phyloP scores from a whole-genome alignment of 345 rosid species.

The Gossypium mustelinum region DNA sequence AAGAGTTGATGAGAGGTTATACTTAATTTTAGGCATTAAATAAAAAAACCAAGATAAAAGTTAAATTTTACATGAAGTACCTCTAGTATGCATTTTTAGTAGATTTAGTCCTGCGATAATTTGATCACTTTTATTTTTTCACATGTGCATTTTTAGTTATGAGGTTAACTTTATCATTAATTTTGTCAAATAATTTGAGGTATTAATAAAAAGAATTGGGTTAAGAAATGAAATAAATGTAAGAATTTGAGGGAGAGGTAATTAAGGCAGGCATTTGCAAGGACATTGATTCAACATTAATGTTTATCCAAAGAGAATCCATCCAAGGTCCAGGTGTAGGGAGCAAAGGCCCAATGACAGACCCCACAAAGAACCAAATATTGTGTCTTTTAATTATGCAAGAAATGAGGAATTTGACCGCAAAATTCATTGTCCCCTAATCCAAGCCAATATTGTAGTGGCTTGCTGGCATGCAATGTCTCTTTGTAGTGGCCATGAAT shows the following conservation, averaged over 20 bases:
- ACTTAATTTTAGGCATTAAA: too few relatives aligned
- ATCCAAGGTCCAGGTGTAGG: background rate
- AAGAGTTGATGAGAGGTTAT: too few relatives aligned
- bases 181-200: too few relatives aligned
- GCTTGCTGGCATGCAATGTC: slow-evolving; percentile 5
- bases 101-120: too few relatives aligned
- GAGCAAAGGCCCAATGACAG: slow-evolving; percentile 6
- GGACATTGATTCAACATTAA: background rate
- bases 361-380: background rate
- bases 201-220: too few relatives aligned
- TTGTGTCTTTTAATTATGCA: slow-evolving; percentile 1
- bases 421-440: slow-evolving; percentile 7
- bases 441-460: slow-evolving; percentile 5
- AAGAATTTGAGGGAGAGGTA: background rate
- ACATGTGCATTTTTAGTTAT: too few relatives aligned
- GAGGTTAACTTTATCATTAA: too few relatives aligned
- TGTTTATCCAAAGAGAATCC: background rate
- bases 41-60: too few relatives aligned
- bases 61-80: too few relatives aligned
- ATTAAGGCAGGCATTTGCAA: background rate
- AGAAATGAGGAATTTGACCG: background rate
- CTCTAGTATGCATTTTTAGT: too few relatives aligned
- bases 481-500: background rate
- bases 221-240: too few relatives aligned
- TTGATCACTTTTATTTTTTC: too few relatives aligned